Conservation (phyloP, 805 yeast species). For the Hanseniaspora clermontiae region DNA sequence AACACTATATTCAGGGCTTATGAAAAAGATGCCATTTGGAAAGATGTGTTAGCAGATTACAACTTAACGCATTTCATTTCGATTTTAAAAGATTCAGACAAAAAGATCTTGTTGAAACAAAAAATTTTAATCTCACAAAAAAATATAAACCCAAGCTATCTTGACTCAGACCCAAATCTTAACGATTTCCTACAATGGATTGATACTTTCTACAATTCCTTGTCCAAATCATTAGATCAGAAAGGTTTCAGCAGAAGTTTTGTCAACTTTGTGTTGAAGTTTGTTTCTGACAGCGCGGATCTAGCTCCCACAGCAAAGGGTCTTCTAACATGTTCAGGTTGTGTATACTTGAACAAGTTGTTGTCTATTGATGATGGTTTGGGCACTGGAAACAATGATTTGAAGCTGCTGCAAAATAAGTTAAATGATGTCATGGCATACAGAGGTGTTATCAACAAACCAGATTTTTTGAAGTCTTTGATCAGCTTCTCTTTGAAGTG, state of each 20-base stretch:
- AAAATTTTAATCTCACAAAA: conserved; percentile 4
- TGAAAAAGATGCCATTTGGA: conserved; percentile 40
- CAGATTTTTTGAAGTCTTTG: conserved; percentile 6
- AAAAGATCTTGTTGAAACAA: conserved; percentile 15
- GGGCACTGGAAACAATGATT: conserved; percentile 16
- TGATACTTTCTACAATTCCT: conserved; percentile 31
- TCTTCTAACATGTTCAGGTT: conserved; percentile 29
- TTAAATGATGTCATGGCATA: conserved; percentile 4
- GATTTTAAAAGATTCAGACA: conserved; percentile 29
- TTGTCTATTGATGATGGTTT: conserved; percentile 13
- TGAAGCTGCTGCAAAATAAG: conserved; percentile 16
- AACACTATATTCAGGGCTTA: conserved; percentile 33
- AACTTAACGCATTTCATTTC: conserved; percentile 47
- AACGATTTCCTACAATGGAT: conserved; percentile 48
- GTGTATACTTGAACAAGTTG: conserved; percentile 25
- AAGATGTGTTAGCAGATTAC: conserved; percentile 35
- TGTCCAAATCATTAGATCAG: conserved; percentile 18
- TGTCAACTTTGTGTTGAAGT: conserved; percentile 29
- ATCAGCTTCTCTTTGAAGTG: conserved; percentile 6
- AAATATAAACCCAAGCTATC: neutral
- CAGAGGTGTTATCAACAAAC: conserved; percentile 10
- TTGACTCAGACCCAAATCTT: conserved; percentile 19
- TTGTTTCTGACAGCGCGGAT: conserved; percentile 24
- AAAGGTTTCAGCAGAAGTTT: conserved; percentile 2
- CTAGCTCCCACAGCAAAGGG: conserved; percentile 24